Evolutionary conservation across 129 eudicot genomes (phyloP), one percentile per base, ranked within the genome.

Genomic region (Apium graveolens): DNA sequence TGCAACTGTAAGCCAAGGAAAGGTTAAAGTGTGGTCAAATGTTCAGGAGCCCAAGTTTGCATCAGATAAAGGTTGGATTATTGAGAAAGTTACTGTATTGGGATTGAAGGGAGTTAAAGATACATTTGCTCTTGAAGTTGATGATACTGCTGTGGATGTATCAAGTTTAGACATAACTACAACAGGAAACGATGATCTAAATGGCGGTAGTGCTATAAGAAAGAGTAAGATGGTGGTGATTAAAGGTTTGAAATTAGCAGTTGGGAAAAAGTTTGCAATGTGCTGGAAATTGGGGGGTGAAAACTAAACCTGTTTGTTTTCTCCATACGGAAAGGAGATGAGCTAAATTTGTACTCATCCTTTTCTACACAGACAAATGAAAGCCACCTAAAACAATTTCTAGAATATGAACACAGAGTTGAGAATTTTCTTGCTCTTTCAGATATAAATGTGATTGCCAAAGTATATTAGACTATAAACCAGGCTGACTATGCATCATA

Each of bases 41-140:
- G 99, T 95, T 44, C 79, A 83, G 72, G 97, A 92, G 77, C 79
- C 92, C 79, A 80, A 89, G 84, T 95, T 81, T 80, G 96, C 99
- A 7, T 57, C 86, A 11, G 88, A 86, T 49, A 86, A 92, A 62
- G 96, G 92, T 24, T 83, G 97, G 97, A 71, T 74, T 17, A 77
- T 95, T n/a, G 97, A 88, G 76, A 91, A 88, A 83, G 86, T 95
- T 18, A 83, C 73, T 3, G 96, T 95, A 3, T 45, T 95, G 24
- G 99, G 99, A 62, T 79, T 95, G 76, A 69, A 60, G 21, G 92
- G 92, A 21, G 78, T 39, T 60, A 77, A 73, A 38, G 86, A 85
- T 2, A 84, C 71, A 1, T 20, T 89, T 39, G 45, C 81, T 10
- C 68, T 90, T 29, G 87, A 84, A 73, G 90, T 91, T 57, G 96